Conservation (phyloP, 768 basidiomycete species). For the Punctularia strigosozonata region DNA sequence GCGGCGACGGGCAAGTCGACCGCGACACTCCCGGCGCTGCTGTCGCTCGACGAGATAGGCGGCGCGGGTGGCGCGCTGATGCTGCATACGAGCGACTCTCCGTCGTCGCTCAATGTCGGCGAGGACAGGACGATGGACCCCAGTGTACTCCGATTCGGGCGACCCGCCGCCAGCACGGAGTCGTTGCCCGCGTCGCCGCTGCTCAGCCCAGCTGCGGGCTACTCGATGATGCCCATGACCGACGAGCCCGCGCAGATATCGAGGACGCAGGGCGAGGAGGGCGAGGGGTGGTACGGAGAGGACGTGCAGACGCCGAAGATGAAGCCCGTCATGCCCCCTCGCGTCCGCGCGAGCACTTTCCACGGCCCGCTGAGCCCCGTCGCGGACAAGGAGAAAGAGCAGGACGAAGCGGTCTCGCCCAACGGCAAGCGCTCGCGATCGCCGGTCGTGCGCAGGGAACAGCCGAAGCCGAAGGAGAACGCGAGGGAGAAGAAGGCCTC, state of each 20-base stretch:
- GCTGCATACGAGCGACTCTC: conserved; percentile 24
- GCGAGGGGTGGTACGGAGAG: not conserved
- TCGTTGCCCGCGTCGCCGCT: conserved; percentile 32
- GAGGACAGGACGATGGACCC: conserved; percentile 61
- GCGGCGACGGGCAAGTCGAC: conserved; percentile 14
- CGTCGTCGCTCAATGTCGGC: too few relatives aligned
- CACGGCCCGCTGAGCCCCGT: not conserved
- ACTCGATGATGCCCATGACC: too few relatives aligned
- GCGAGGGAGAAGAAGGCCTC: not conserved
- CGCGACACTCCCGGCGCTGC: conserved; percentile 22
- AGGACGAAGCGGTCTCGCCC: not conserved
- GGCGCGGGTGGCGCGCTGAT: not conserved
- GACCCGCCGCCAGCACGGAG: conserved; percentile 71
- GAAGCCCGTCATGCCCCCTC: not conserved
- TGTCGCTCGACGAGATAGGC: not conserved
- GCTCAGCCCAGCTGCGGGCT: not conserved
- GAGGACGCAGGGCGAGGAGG: not conserved
- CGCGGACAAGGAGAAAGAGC: conserved; percentile 4
- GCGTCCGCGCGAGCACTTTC: not conserved
- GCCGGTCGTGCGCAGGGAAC: too few relatives aligned
- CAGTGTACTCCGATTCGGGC: conserved; percentile 63
- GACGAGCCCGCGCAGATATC: not conserved
- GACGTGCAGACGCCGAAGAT: not conserved
- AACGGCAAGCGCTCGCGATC: too few relatives aligned
- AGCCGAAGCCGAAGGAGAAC: not conserved